Evolutionary conservation across 1,139 yeast species (phyloP), one percentile per base, ranked within the genome.

Genomic region (Nematodospora anomalae): DNA sequence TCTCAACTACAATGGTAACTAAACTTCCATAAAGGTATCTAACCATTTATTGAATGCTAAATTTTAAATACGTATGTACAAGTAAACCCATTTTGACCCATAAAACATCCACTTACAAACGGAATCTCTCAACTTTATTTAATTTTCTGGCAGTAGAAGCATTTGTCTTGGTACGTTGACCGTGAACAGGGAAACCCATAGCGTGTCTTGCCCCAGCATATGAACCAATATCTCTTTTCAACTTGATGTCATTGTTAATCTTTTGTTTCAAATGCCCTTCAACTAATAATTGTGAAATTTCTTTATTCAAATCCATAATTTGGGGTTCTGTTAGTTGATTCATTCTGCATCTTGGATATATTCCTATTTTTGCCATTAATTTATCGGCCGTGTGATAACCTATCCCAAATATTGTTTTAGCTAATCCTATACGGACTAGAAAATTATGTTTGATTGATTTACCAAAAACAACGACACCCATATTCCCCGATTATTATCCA

Each of bases 311-410:
- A 28, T 86, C 79, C 76, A 92, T 76, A 34, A 89, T 76, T 53
- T 89, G 95, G 31, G 90, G 87, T 61, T 92, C 98, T 21, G 84
- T 71, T 32, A 92, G 75, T 61, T 92, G 95, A 58, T 87, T 92
- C 87, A 92, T 84, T 63, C 95, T 79, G 95, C 90, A 89, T 58
- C 77, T 74, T 27, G 97, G 97, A 56, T 90, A 92, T 40, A 92
- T 76, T 7, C 96, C 96, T 16, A 92, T 79, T 57, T 80, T 86
- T 30, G 97, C 83, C 60, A 97, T 88, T 37, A 94, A 70, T 52
- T 72, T 70, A 45, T 78, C 79, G 2, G 97, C 92, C n/a, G 86
- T 79, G 37, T 68, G 62, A 41, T 69, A 66, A 4, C 97, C 97
- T 28, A 92, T 72, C 28, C 97, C 98, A 57, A 87, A 90, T 47